Evolutionary conservation across 192 early-diverging fungal genomes (phyloP).

Genomic region (Coemansia erecta): DNA sequence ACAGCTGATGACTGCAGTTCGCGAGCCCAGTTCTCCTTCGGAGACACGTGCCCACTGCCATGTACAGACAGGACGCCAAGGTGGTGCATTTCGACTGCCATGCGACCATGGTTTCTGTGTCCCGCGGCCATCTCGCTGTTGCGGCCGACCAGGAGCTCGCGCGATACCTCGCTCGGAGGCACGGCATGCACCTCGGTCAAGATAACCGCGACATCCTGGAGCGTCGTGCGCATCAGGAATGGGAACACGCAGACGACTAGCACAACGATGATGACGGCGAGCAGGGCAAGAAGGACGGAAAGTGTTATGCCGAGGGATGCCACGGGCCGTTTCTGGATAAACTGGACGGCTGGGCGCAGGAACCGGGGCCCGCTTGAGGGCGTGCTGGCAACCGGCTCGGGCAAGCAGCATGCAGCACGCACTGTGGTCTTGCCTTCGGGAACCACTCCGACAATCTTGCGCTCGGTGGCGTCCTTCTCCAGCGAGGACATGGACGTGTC

Average conservation of each 20-base stretch:
- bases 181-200: conserved; percentile 33
- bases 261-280: conserved; percentile 36
- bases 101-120: neutral
- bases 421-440: conserved; percentile 5
- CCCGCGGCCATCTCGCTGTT: neutral
- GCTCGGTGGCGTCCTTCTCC: conserved; percentile 8
- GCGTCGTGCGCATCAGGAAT: conserved; percentile 37
- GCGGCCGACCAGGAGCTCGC: conserved; percentile 8
- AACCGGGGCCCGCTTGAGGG: neutral
- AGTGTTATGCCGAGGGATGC: conserved; percentile 32
- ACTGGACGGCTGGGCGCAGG: conserved; percentile 23
- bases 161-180: conserved; percentile 27
- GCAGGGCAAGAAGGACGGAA: conserved; percentile 20
- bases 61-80: neutral
- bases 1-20: neutral
- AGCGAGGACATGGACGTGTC: conserved; percentile 3
- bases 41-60: neutral
- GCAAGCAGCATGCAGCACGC: conserved; percentile 12
- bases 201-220: conserved; percentile 35
- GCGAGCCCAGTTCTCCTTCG: neutral
- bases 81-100: neutral
- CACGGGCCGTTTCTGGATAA: conserved; percentile 39
- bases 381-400: conserved; percentile 1
- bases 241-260: conserved; percentile 40
- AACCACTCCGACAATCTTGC: neutral